Conservation (phyloP, 768 basidiomycete genomes). For the Panellus pusillus region DNA sequence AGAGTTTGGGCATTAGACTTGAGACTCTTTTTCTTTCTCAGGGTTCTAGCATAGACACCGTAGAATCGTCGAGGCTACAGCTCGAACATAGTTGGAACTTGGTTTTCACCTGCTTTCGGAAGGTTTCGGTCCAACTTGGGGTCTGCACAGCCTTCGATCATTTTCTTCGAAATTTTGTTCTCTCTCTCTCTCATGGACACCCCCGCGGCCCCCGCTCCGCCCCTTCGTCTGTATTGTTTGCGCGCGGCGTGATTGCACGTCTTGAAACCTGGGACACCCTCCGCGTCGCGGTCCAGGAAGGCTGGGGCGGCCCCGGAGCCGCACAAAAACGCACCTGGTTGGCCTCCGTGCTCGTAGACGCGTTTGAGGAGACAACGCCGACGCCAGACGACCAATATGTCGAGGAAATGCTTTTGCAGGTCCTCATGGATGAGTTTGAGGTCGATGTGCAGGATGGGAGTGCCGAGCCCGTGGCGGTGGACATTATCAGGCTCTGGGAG, state of each 20-base stretch:
- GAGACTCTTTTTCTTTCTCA: too few species aligned
- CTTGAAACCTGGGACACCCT: conserved; percentile 85
- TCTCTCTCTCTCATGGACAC: too few species aligned
- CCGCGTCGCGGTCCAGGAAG: conserved; percentile 79
- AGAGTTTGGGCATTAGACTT: conserved; percentile 9
- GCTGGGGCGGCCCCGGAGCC: conserved; percentile 85
- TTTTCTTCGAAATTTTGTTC: too few species aligned
- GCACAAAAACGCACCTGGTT: conserved; percentile 80
- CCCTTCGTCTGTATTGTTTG: conserved; percentile 69
- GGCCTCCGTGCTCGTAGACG: conserved; percentile 76
- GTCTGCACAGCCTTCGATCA: too few species aligned
- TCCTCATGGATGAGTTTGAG: conserved; percentile 88
- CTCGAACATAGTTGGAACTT: too few species aligned
- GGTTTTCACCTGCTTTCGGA: too few species aligned
- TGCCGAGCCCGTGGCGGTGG: conserved; percentile 67
- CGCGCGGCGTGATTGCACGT: conserved; percentile 82
- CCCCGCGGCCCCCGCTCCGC: conserved; percentile 29
- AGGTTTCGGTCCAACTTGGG: too few species aligned
- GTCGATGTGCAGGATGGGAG: conserved; percentile 83
- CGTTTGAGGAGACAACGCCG: conserved; percentile 59
- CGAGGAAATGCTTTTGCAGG: conserved; percentile 78
- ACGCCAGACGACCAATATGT: conserved; percentile 70
- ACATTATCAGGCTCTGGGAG: conserved; percentile 71
- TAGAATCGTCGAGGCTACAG: too few species aligned
- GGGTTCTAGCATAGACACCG: too few species aligned